Conservation (phyloP, 768 basidiomycete genomes). For the Lactarius evosmus region DNA sequence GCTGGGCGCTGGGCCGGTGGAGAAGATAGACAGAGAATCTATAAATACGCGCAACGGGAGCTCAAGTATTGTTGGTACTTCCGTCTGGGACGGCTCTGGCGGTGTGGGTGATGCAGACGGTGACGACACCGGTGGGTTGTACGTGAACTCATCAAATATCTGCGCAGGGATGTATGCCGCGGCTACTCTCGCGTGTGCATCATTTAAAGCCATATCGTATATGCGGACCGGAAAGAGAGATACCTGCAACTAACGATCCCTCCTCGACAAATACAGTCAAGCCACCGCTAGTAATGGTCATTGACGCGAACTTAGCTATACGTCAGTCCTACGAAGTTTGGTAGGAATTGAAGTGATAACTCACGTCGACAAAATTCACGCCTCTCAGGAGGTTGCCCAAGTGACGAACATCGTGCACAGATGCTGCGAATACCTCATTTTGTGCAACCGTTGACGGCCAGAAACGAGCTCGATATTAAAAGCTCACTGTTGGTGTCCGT, state of each 20-base stretch:
- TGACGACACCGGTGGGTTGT: conserved; percentile 43
- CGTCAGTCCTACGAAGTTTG: conserved; percentile 3
- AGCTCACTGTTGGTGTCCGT: conserved; percentile 15
- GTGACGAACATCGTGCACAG: conserved; percentile 78
- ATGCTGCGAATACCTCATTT: conserved; percentile 58
- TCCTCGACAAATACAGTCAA: conserved; percentile 84
- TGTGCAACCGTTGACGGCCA: not conserved
- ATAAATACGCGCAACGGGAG: conserved; percentile 80
- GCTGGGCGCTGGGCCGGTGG: conserved; percentile 52
- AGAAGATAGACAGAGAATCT: conserved; percentile 92
- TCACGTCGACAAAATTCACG: conserved; percentile 76
- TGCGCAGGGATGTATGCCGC: conserved; percentile 77
- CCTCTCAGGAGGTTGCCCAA: conserved; percentile 76
- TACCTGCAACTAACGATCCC: conserved; percentile 75
- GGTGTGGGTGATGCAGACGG: conserved; percentile 29
- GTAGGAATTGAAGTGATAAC: conserved; percentile 30
- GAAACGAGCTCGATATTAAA: not conserved
- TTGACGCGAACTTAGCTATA: conserved; percentile 58
- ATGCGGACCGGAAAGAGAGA: conserved; percentile 27
- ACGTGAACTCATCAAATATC: conserved; percentile 79
- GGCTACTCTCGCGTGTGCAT: conserved; percentile 44
- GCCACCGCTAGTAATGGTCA: conserved; percentile 67
- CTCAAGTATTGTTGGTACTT: conserved; percentile 56
- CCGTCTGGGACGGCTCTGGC: conserved; percentile 29
- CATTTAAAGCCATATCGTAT: not conserved